Evolutionary conservation across 768 basidiomycete genomes (phyloP).

Genomic region (Pisolithus microcarpus): DNA sequence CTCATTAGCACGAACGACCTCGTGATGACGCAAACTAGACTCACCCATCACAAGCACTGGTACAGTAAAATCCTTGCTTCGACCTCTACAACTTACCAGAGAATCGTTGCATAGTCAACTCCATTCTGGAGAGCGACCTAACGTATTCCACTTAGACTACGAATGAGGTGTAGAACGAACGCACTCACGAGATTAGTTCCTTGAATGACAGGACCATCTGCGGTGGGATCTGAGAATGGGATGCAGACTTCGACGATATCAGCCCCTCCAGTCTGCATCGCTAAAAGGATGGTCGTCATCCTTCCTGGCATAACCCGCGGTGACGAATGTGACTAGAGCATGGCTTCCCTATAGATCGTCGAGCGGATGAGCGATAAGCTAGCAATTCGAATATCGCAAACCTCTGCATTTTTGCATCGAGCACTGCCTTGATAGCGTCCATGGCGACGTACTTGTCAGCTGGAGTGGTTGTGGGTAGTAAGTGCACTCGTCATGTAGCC

Average conservation of each 20-base stretch:
- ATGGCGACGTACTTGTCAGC: neutral
- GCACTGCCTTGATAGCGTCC: conserved; percentile 9
- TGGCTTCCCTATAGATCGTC: conserved; percentile 38
- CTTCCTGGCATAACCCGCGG: conserved; percentile 78
- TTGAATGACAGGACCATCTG: conserved; percentile 90
- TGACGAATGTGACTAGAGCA: conserved; percentile 78
- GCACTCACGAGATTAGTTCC: conserved; percentile 82
- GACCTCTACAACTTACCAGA: conserved; percentile 66
- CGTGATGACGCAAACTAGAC: too few species aligned
- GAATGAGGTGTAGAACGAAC: too few species aligned
- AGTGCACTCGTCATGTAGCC: neutral
- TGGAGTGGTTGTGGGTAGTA: neutral
- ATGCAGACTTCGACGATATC: conserved; percentile 91
- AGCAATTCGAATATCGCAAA: neutral
- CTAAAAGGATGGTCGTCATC: conserved; percentile 74
- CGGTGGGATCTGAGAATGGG: conserved; percentile 92
- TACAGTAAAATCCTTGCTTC: too few species aligned
- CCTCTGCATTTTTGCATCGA: conserved; percentile 10
- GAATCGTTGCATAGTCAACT: conserved; percentile 64
- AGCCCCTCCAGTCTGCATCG: conserved; percentile 85
- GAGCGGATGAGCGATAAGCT: neutral
- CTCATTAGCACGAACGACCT: too few species aligned
- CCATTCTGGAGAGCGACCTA: conserved; percentile 78
- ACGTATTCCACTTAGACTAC: too few species aligned
- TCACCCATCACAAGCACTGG: too few species aligned